phyloP scores from a whole-genome alignment of 345 rosid genomes.

The Dipteronia sinensis region DNA sequence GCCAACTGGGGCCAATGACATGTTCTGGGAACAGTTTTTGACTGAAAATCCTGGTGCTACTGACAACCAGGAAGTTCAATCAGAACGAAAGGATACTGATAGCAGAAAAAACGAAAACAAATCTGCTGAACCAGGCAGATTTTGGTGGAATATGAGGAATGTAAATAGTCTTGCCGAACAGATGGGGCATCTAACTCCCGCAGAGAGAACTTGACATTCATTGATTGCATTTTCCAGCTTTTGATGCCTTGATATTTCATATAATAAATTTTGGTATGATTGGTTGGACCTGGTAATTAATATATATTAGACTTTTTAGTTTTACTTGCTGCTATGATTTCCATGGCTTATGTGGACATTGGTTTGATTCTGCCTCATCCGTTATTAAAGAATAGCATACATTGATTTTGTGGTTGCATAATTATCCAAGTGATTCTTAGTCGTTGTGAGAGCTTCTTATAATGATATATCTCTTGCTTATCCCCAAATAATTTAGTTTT shows the following conservation, averaged over 20 bases:
- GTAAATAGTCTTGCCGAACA: constrained; percentile 80
- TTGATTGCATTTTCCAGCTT: constrained; percentile 25
- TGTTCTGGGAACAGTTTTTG: constrained; percentile 95
- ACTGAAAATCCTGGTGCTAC: constrained; percentile 92
- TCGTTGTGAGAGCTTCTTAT: neutral
- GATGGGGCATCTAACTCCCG: constrained; percentile 81
- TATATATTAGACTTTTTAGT: constrained; percentile 4
- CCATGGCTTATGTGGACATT: neutral
- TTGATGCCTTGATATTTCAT: constrained; percentile 25
- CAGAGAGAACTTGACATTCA: constrained; percentile 65
- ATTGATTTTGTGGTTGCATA: constrained; percentile 1
- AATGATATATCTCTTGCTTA: neutral
- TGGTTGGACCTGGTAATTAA: constrained; percentile 20
- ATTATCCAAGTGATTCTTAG: neutral
- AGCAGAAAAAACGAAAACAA: constrained; percentile 44
- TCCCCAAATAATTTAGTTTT: neutral
- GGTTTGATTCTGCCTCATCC: neutral
- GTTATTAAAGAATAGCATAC: neutral
- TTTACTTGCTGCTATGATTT: neutral
- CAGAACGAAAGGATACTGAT: constrained; percentile 67
- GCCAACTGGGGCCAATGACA: constrained; percentile 76
- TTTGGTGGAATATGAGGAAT: constrained; percentile 68
- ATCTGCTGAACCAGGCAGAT: constrained; percentile 49
- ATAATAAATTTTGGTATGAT: constrained; percentile 28
- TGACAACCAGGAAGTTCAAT: constrained; percentile 68